These are phyloP conservation scores for Mucor piriformis DNA, from an alignment of 371 early-diverging fungal species.

Conservation along the genomic window DNA sequence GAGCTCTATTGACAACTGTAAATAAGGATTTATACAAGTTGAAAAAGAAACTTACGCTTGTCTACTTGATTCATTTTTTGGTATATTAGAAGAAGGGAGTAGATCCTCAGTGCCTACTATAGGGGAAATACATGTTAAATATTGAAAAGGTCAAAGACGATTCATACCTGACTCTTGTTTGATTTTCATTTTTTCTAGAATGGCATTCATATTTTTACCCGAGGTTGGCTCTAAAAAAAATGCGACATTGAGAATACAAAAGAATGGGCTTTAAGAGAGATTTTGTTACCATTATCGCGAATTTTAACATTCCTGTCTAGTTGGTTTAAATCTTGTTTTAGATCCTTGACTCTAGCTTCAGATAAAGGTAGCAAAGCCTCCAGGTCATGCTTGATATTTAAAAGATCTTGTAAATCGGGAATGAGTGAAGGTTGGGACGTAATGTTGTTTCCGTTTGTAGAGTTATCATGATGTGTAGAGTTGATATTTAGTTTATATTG, in stretches of 20 bases:
- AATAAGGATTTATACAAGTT: not conserved
- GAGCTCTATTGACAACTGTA: conserved; percentile 17
- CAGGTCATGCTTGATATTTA: conserved; percentile 37
- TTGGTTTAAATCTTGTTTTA: conserved; percentile 24
- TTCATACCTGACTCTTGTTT: conserved; percentile 35
- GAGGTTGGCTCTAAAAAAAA: conserved; percentile 1
- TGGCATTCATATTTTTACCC: conserved; percentile 31
- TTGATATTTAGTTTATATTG: conserved; percentile 2
- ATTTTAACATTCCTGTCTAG: conserved; percentile 5
- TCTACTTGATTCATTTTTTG: conserved; percentile 36
- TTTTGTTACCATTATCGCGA: conserved; percentile 9
- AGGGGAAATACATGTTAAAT: too few relatives aligned
- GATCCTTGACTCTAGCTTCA: conserved; percentile 23
- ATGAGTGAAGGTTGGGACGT: not conserved
- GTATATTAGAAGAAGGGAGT: conserved; percentile 8
- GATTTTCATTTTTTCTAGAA: conserved; percentile 32
- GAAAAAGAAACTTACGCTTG: conserved; percentile 38
- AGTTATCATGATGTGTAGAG: not conserved
- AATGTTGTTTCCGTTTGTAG: not conserved
- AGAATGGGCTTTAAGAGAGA: too few relatives aligned
- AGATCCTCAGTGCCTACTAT: not conserved
- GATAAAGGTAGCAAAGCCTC: conserved; percentile 30
- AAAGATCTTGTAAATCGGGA: conserved; percentile 37
- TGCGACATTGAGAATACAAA: too few relatives aligned
- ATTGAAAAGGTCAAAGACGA: too few relatives aligned